Evolutionary conservation across 169 alveolate genomes (phyloP), one percentile per base, ranked within the genome.

Genomic region (Eimeria falciformis): DNA sequence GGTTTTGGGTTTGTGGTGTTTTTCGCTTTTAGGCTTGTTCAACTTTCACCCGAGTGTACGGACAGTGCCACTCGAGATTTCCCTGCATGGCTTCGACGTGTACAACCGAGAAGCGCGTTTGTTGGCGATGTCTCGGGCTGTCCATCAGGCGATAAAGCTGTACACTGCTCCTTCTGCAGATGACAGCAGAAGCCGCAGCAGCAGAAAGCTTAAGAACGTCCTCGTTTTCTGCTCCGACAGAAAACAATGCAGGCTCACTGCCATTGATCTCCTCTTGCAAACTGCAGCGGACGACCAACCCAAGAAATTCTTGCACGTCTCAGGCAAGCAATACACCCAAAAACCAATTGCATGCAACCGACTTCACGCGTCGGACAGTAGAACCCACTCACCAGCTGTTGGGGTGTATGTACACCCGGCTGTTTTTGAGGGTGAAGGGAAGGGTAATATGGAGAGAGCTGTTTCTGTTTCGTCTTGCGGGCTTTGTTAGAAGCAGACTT

Each of bases 171-270:
- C 93, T 47, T 43, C 81, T 21, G n/a, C 46, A 12, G 82, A 68
- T 50, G 93, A 75, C 89, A 55, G 91, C 91, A 83, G 91, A 45
- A 45, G 92, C 75, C 33, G 92, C 78, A 43, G 68, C 68, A 55
- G 83, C 75, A 25, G 90, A 43, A 89, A 77, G 33, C 90, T 89
- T 53, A 95, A 96, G 84, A 95, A 96, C 33, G 97, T 97, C 47
- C 95, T 98, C 33, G 96, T 98, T 45, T 98, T 98, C 95, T 99
- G 98, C 50, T 96, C 98, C n/a, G 99, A 98, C 78, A 96, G 99
- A 81, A 97, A 98, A 85, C 97, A 97, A 94, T 97, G 99, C 69
- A 97, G 99, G 77, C 93, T 98, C 84, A 91, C 98, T 46, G 99
- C 99, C 58, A 92, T 98, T 50, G 99, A 98, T 89, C 91, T 98